A percentile compares a stretch with the other conserved stretches of the same genome.
Evolutionary conservation across 192 early-diverging fungal genomes (phyloP).

Genomic region (Jimgerdemannia lactiflua): DNA sequence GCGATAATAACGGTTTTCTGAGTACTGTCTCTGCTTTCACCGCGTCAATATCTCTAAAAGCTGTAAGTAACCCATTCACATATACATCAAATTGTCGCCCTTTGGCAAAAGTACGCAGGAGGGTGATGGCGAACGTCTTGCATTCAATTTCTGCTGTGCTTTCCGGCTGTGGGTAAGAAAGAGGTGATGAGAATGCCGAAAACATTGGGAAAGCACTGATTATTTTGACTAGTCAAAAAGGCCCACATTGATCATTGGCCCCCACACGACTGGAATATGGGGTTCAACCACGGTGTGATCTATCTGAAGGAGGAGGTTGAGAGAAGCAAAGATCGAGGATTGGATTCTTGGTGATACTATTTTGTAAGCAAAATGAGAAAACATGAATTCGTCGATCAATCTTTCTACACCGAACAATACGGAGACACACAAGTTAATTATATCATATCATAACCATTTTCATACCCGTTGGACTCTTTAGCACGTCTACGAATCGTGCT

Average conservation of each 20-base stretch:
- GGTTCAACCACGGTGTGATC: background rate
- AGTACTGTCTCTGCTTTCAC: background rate
- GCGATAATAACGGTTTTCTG: background rate
- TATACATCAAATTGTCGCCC: background rate
- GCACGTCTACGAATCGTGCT: background rate
- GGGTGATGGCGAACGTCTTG: background rate
- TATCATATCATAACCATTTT: background rate
- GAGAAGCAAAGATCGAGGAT: background rate
- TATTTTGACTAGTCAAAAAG: background rate
- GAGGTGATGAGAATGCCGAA: background rate
- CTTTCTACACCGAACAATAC: background rate
- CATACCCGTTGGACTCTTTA: background rate
- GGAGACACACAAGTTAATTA: background rate
- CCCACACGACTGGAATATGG: background rate
- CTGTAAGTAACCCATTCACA: background rate
- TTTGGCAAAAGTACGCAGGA: background rate
- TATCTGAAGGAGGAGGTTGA: background rate
- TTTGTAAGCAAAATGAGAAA: background rate
- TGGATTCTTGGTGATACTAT: background rate
- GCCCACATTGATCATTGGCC: background rate
- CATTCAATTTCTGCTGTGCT: background rate
- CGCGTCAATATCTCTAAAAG: background rate
- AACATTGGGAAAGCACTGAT: background rate
- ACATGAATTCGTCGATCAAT: background rate
- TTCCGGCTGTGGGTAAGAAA: background rate